These are phyloP conservation scores for Didymella pinodella DNA, from an alignment of 2,329 filamentous ascomycete species.

Conservation along the genomic window DNA sequence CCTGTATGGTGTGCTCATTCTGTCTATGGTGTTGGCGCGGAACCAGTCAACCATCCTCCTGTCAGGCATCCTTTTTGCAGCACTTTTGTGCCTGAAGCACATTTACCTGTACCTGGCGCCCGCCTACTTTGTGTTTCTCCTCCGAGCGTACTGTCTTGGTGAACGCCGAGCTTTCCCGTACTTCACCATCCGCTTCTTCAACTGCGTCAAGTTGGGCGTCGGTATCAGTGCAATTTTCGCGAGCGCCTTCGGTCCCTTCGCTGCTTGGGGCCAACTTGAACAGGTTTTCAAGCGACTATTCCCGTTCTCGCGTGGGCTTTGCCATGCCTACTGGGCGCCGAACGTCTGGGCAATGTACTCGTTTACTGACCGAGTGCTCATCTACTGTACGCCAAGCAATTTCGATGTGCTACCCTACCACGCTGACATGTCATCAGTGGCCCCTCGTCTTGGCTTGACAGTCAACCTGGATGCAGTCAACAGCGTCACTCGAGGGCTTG, in stretches of 20 bases:
- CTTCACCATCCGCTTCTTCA: slow-evolving; percentile 72
- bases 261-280: slow-evolving; percentile 78
- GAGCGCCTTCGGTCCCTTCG: slow-evolving; percentile 90
- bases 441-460: slow-evolving; percentile 77
- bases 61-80: slow-evolving; percentile 84
- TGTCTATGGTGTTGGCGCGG: slow-evolving; percentile 84
- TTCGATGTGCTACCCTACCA: not conserved
- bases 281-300: slow-evolving; percentile 88
- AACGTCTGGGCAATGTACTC: slow-evolving; percentile 98
- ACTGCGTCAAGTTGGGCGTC: slow-evolving; percentile 81
- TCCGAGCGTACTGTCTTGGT: slow-evolving; percentile 88
- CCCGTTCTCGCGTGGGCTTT: slow-evolving; percentile 90
- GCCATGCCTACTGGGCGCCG: slow-evolving; percentile 98
- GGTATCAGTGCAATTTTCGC: slow-evolving; percentile 76
- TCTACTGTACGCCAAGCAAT: slow-evolving; percentile 68
- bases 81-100: slow-evolving; percentile 91
- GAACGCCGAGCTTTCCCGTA: slow-evolving; percentile 75
- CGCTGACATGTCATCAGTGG: slow-evolving; percentile 63
- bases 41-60: slow-evolving; percentile 75
- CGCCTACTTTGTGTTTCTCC: slow-evolving; percentile 91
- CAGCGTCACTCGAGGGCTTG: slow-evolving; percentile 90
- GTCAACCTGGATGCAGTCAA: slow-evolving; percentile 78
- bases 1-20: slow-evolving; percentile 87
- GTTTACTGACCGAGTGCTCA: slow-evolving; percentile 83
- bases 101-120: slow-evolving; percentile 97